phyloP scores from a whole-genome alignment of 2,329 filamentous ascomycete species.

The Fusarium annulatum region DNA sequence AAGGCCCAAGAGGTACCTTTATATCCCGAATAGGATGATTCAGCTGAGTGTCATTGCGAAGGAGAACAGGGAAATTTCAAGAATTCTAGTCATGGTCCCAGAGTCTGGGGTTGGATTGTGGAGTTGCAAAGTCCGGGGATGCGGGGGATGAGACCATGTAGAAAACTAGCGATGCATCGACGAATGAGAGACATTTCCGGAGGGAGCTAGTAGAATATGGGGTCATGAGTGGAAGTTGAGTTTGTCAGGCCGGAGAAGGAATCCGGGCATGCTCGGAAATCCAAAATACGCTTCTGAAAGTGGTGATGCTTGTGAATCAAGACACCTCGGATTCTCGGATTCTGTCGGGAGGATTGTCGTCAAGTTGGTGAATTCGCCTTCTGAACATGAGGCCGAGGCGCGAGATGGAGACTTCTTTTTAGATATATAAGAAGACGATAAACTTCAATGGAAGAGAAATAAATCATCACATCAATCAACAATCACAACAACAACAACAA shows the following conservation, averaged over 20 bases:
- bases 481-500: neutral
- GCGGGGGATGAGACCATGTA: slow-evolving; percentile 13
- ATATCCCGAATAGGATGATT: neutral
- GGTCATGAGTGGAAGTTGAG: neutral
- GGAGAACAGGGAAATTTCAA: neutral
- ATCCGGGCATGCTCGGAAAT: neutral
- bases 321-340: slow-evolving; percentile 3
- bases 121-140: slow-evolving; percentile 24
- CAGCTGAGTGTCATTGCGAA: neutral
- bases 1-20: neutral
- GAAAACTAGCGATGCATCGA: neutral
- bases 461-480: slow-evolving; percentile 9
- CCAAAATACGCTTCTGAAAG: fast-evolving
- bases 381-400: slow-evolving; percentile 4
- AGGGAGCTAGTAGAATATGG: neutral
- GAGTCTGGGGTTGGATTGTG: slow-evolving; percentile 20
- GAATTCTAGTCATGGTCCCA: slow-evolving; percentile 9
- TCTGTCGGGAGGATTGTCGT: neutral
- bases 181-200: slow-evolving; percentile 14
- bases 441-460: neutral
- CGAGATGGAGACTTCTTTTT: neutral
- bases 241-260: neutral
- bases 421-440: slow-evolving; percentile 20
- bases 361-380: neutral
- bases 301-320: fast-evolving